phyloP scores from a whole-genome alignment of 2,329 filamentous ascomycete genomes.

The Cercospora zeae-maydis region DNA sequence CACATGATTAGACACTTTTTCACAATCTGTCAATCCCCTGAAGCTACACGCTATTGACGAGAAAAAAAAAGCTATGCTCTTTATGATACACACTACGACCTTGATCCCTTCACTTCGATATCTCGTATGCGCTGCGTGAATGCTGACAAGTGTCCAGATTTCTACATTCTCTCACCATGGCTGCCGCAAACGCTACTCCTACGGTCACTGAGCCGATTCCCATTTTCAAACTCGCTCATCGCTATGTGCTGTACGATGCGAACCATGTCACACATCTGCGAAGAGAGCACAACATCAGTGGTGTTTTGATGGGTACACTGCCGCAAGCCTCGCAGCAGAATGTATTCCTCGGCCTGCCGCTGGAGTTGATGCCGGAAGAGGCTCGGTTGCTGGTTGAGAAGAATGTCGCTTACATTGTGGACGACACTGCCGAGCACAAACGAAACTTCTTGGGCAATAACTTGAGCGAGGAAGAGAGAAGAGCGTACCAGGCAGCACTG shows the following conservation, averaged over 20 bases:
- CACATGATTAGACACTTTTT: conserved; percentile 58
- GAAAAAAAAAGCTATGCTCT: conserved; percentile 49
- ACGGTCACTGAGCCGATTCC: conserved; percentile 59
- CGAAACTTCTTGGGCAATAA: conserved; percentile 51
- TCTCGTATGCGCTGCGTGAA: background rate
- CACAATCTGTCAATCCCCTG: conserved; percentile 82
- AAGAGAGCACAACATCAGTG: conserved; percentile 76
- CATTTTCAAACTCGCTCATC: conserved; percentile 74
- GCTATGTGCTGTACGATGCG: conserved; percentile 87
- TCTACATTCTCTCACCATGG: background rate
- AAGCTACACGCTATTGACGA: conserved; percentile 56
- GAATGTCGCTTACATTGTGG: conserved; percentile 72
- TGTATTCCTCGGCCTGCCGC: conserved; percentile 81
- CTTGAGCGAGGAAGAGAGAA: conserved; percentile 56
- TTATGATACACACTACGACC: conserved; percentile 29
- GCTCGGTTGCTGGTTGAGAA: conserved; percentile 75
- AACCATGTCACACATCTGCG: conserved; percentile 74
- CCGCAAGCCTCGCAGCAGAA: conserved; percentile 94
- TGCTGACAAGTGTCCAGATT: conserved; percentile 3
- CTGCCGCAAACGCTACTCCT: conserved; percentile 33
- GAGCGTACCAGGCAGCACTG: conserved; percentile 58
- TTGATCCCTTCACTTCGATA: background rate
- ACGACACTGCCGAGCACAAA: conserved; percentile 71
- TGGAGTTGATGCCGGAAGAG: conserved; percentile 90
- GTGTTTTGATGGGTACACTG: conserved; percentile 79